A percentile compares a stretch with the other conserved stretches of the same genome.
Conservation (phyloP, 2,329 filamentous ascomycete species). For the Emergomyces africanus region DNA sequence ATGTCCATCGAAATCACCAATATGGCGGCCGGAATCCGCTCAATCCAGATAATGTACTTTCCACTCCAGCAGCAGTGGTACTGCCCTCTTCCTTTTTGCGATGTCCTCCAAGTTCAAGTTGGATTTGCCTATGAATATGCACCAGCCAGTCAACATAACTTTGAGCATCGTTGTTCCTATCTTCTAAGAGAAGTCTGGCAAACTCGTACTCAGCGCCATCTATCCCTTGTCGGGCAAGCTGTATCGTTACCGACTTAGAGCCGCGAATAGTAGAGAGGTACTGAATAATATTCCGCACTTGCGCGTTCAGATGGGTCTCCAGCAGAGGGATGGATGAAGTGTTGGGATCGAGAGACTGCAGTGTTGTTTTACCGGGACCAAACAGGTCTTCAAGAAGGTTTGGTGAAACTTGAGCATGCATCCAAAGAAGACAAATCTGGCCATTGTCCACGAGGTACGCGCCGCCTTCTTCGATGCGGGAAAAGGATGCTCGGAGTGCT, state of each 20-base stretch:
- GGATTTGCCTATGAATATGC: constrained; percentile 83
- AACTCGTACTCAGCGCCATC: constrained; percentile 97
- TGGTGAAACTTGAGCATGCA: constrained; percentile 83
- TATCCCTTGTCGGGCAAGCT: constrained; percentile 80
- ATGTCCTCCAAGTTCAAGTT: constrained; percentile 57
- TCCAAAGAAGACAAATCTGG: constrained; percentile 81
- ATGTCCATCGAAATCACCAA: constrained; percentile 22
- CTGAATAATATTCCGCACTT: constrained; percentile 85
- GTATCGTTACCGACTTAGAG: constrained; percentile 76
- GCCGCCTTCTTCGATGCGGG: constrained; percentile 79
- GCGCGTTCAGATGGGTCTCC: constrained; percentile 84
- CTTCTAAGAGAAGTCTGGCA: constrained; percentile 78
- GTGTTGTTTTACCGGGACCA: constrained; percentile 56
- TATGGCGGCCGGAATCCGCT: constrained; percentile 35
- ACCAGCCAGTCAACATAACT: constrained; percentile 99
- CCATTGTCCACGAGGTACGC: constrained; percentile 94
- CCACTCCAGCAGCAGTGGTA: constrained; percentile 15
- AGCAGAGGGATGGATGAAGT: constrained; percentile 67
- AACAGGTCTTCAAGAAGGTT: constrained; percentile 87
- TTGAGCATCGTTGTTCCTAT: constrained; percentile 93
- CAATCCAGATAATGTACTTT: constrained; percentile 33
- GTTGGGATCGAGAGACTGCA: constrained; percentile 72
- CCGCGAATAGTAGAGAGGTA: constrained; percentile 70
- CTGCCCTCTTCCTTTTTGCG: constrained; percentile 34
- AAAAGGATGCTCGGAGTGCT: constrained; percentile 68